Conservation (phyloP, 495 filamentous ascomycete genomes). For the Podospora didyma region DNA sequence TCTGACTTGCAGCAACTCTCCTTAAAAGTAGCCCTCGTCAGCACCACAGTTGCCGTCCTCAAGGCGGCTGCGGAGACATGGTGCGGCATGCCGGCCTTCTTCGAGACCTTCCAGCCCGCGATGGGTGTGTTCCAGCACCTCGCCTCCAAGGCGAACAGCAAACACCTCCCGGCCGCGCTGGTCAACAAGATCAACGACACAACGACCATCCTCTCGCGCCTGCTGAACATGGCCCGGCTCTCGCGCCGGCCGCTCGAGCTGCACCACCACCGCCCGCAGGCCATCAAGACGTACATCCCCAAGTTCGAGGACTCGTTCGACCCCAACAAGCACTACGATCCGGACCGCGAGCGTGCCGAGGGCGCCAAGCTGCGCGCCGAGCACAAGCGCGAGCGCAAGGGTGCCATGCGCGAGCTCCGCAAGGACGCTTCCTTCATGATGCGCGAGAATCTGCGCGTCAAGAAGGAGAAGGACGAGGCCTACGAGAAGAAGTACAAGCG, state of each 20-base stretch:
- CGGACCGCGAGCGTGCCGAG: slow-evolving; percentile 81
- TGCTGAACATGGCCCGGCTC: slow-evolving; percentile 54
- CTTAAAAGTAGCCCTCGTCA: slow-evolving; percentile 57
- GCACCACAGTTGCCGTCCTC: slow-evolving; percentile 54
- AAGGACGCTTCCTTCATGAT: slow-evolving; percentile 93
- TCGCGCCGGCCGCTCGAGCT: slow-evolving; percentile 75
- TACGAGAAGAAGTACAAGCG: slow-evolving; percentile 95
- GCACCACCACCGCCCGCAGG: slow-evolving; percentile 82
- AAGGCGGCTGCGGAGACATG: slow-evolving; percentile 59
- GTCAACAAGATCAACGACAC: slow-evolving; percentile 34
- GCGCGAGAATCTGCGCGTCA: slow-evolving; percentile 79
- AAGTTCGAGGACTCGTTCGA: slow-evolving; percentile 97
- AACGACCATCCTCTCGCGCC: slow-evolving; percentile 40
- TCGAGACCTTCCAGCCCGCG: slow-evolving; percentile 65
- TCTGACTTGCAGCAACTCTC: slow-evolving; percentile 32
- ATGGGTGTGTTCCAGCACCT: slow-evolving; percentile 54
- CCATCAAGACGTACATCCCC: slow-evolving; percentile 84
- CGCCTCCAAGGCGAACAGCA: slow-evolving; percentile 41
- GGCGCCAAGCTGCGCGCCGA: slow-evolving; percentile 75
- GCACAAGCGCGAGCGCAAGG: slow-evolving; percentile 93
- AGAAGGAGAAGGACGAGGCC: slow-evolving; percentile 83
- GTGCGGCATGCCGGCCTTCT: slow-evolving; percentile 63
- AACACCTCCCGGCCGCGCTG: slow-evolving; percentile 43
- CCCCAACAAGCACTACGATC: slow-evolving; percentile 93
- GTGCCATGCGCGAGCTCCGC: slow-evolving; percentile 85